Base-by-base conservation (phyloP, 805 yeast genomes). In the Zygosaccharomyces kombuchaensis region DNA sequence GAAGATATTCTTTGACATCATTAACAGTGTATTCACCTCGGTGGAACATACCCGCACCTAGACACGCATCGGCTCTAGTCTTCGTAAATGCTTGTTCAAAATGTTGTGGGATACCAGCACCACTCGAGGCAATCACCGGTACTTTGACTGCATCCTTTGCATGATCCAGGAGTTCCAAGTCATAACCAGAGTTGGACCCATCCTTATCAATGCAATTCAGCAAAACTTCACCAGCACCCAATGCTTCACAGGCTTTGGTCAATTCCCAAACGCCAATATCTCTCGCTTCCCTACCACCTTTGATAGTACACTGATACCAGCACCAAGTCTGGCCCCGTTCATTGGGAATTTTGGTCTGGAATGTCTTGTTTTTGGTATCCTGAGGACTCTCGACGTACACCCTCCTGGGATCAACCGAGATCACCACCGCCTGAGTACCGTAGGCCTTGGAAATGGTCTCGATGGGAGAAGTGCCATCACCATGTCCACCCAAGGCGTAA, bases 31-130 rank as follows among this genome's bases (percentile, higher is more conserved):
- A 93, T 59, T 91, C 98, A 17, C 87, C 90, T 63, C 99, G 76
- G 71, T 93, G 99, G 74, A 93, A 93, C 83, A 93, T 84, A 36
- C 99, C 99, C 3, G 99, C 99, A 31, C 99, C 99, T 34, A 93
- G 74, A 13, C 99, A 98, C 35, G 99, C 99, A 69, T 93, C 99
- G 1, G 93, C 84, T 5, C 77, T 73, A 12, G 97, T 89, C 36
- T 82, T 73, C 37, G 72, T 74, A 60, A 93, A 93, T 2, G 87
- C 99, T 53, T 93, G 88, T 52, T 79, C 80, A 63, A 93, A 93
- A 68, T 93, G 98, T 40, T 73, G 76, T 1, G 99, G 99, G 17
- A 71, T 78, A 42, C 99, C 99, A 5, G 99, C 99, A 45, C 99
- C 99, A 51, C 95, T 84, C 6, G 97, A 89, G 0, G 99, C 98